Evolutionary conservation across 495 filamentous ascomycete species (phyloP).

Genomic region (Penicillium riverlandense): DNA sequence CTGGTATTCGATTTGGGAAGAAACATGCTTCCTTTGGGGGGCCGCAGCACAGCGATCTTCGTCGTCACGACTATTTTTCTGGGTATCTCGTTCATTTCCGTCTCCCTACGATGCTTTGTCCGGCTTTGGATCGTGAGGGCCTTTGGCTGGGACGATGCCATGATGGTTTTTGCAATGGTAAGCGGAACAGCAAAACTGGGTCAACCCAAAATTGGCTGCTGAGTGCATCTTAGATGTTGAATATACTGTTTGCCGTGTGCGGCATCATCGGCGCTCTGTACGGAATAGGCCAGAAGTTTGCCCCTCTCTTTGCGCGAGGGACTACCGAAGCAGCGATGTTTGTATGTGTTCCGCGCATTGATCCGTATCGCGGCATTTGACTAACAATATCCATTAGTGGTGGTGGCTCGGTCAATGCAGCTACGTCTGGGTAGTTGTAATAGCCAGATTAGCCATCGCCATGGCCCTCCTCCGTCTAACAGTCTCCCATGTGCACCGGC

Average conservation of each 20-base stretch:
- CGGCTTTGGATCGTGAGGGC: constrained; percentile 30
- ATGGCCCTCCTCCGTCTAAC: constrained; percentile 35
- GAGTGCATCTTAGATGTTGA: no score
- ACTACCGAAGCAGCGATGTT: constrained; percentile 32
- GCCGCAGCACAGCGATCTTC: constrained; percentile 31
- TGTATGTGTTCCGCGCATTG: no score
- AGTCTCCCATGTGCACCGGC: constrained; percentile 13
- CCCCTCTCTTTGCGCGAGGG: constrained; percentile 4
- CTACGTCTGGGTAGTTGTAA: constrained; percentile 25
- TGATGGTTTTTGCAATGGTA: constrained; percentile 39
- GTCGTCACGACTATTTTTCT: constrained; percentile 34
- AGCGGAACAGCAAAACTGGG: no score
- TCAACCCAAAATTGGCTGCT: no score
- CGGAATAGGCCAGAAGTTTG: constrained; percentile 25
- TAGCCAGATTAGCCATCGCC: constrained; percentile 34
- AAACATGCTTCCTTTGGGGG: constrained; percentile 30
- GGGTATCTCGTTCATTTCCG: constrained; percentile 28
- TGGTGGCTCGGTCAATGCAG: constrained; percentile 34
- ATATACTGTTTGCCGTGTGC: constrained; percentile 32
- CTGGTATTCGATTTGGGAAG: no score
- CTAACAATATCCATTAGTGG: constrained; percentile 29
- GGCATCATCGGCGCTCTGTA: constrained; percentile 31
- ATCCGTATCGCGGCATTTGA: no score
- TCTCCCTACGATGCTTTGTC: constrained; percentile 36
- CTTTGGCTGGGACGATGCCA: constrained; percentile 39